These are phyloP conservation scores for Phanerodontia chrysosporium DNA, from an alignment of 768 basidiomycete genomes.

Conservation along the genomic window DNA sequence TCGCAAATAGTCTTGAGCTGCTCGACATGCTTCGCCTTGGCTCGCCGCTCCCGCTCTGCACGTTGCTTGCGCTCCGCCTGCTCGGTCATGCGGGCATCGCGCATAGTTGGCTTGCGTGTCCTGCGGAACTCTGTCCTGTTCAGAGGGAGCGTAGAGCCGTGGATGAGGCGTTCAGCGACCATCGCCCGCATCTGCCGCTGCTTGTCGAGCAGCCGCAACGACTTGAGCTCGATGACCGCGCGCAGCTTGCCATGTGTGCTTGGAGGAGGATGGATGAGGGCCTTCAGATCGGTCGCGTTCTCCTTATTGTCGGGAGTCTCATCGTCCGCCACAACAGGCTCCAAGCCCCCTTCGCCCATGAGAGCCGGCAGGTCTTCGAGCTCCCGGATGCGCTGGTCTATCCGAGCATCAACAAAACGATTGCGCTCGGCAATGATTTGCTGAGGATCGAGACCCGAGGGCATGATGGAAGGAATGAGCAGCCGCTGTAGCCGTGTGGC, in stretches of 20 bases:
- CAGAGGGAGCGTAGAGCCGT: slow-evolving; percentile 83
- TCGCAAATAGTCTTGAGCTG: slow-evolving; percentile 83
- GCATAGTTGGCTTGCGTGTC: slow-evolving; percentile 76
- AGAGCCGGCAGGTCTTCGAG: slow-evolving; percentile 77
- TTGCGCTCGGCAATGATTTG: slow-evolving; percentile 90
- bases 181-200: slow-evolving; percentile 84
- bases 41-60: slow-evolving; percentile 85
- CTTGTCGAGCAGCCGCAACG: slow-evolving; percentile 83
- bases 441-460: slow-evolving; percentile 87
- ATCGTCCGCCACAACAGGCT: slow-evolving; percentile 39
- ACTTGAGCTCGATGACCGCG: slow-evolving; percentile 91
- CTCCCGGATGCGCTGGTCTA: slow-evolving; percentile 85
- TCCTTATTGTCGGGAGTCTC: slow-evolving; percentile 28
- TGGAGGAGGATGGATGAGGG: slow-evolving; percentile 50
- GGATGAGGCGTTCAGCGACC: slow-evolving; percentile 82
- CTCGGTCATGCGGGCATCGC: slow-evolving; percentile 88
- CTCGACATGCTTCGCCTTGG: slow-evolving; percentile 95
- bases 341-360: slow-evolving; percentile 73
- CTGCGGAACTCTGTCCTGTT: slow-evolving; percentile 92
- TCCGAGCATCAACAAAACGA: slow-evolving; percentile 83
- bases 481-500: slow-evolving; percentile 75
- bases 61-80: slow-evolving; percentile 88
- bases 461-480: slow-evolving; percentile 86
- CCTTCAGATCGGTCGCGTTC: slow-evolving; percentile 33
- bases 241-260: slow-evolving; percentile 78